A percentile compares a stretch with the other conserved stretches of the same genome.
phyloP scores from a whole-genome alignment of 805 yeast genomes.

The Lipomyces japonicus region DNA sequence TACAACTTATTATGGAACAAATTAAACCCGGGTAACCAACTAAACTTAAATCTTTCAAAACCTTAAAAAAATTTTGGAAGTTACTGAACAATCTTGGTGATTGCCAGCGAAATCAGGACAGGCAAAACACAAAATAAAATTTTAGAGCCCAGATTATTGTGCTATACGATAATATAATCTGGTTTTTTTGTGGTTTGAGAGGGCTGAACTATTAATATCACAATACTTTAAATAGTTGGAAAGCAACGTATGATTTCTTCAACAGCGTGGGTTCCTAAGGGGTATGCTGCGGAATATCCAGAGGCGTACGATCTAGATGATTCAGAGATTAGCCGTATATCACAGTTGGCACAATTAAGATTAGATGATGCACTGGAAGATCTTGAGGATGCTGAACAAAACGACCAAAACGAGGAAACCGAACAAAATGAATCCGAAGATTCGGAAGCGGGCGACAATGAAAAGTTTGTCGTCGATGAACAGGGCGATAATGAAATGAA shows the following conservation, averaged over 20 bases:
- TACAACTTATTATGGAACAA: no score
- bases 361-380: constrained; percentile 71
- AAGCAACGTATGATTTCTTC: constrained; percentile 70
- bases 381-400: constrained; percentile 46
- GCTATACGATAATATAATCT: background rate
- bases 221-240: background rate
- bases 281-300: constrained; percentile 90
- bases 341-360: constrained; percentile 77
- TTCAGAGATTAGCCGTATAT: constrained; percentile 87
- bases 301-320: constrained; percentile 83
- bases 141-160: background rate
- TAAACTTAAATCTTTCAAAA: constrained; percentile 5
- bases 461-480: constrained; percentile 15
- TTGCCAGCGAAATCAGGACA: no score
- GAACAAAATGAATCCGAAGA: constrained; percentile 6
- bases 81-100: background rate
- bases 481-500: constrained; percentile 20
- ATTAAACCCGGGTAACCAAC: constrained; percentile 7
- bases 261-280: constrained; percentile 93
- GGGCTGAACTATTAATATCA: background rate
- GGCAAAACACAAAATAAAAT: background rate
- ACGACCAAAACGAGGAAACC: constrained; percentile 10
- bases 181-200: background rate
- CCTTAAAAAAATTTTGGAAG: background rate
- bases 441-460: constrained; percentile 19